Conservation (phyloP, 352 stramenopile species). For the Globisporangium lucens region DNA sequence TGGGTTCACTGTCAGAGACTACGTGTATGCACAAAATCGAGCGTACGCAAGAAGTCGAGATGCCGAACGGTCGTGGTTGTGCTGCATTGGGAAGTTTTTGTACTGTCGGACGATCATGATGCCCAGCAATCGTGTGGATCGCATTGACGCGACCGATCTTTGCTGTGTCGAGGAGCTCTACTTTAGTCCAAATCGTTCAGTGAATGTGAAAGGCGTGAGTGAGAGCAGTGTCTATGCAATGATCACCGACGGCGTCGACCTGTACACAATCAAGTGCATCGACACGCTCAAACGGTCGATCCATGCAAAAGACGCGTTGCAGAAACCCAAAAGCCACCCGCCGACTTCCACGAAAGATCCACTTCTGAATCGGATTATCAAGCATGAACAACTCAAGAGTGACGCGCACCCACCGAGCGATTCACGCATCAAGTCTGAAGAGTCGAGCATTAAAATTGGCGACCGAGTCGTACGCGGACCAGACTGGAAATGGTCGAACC, state of each 20-base stretch:
- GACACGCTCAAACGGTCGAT: slow-evolving; percentile 46
- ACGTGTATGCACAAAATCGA: slow-evolving; percentile 66
- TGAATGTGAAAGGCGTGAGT: slow-evolving; percentile 31
- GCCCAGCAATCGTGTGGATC: slow-evolving; percentile 59
- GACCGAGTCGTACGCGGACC: slow-evolving; percentile 69
- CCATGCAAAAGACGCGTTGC: slow-evolving; percentile 26
- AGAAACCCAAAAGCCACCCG: slow-evolving; percentile 22
- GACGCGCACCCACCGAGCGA: slow-evolving; percentile 10
- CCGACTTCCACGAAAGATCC: not conserved
- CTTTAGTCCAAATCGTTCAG: slow-evolving; percentile 38
- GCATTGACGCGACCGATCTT: slow-evolving; percentile 44
- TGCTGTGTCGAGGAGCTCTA: slow-evolving; percentile 50
- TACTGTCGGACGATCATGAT: slow-evolving; percentile 79
- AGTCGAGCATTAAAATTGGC: slow-evolving; percentile 41
- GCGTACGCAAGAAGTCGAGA: slow-evolving; percentile 53
- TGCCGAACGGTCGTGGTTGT: slow-evolving; percentile 76
- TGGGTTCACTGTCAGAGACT: slow-evolving; percentile 59
- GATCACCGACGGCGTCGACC: slow-evolving; percentile 52
- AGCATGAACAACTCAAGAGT: slow-evolving; percentile 12
- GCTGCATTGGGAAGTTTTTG: slow-evolving; percentile 50
- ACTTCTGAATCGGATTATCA: slow-evolving; percentile 2
- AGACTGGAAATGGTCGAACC: slow-evolving; percentile 81
- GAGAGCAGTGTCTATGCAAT: slow-evolving; percentile 73
- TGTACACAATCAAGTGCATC: slow-evolving; percentile 66
- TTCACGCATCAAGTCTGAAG: slow-evolving; percentile 10